Conservation (phyloP, 2,329 filamentous ascomycete genomes). For the Pseudogymnoascus sp. region DNA sequence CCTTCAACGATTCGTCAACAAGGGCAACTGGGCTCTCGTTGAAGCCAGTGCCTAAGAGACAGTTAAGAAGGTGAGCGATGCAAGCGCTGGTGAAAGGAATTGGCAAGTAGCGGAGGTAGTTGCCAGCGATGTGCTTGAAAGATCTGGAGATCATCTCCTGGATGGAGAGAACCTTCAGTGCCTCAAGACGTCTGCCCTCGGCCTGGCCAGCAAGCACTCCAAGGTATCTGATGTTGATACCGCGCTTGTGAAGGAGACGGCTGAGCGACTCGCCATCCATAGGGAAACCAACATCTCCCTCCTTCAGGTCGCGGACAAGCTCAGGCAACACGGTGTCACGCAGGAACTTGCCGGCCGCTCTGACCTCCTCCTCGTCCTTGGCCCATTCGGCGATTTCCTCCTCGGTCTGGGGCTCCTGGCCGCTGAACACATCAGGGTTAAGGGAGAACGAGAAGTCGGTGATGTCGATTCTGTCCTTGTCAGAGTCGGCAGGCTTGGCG, state of each 20-base stretch:
- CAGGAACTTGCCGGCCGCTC: slow-evolving; percentile 73
- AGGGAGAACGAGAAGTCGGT: slow-evolving; percentile 80
- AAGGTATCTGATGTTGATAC: slow-evolving; percentile 95
- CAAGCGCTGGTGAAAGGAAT: slow-evolving; percentile 73
- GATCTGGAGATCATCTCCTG: slow-evolving; percentile 94
- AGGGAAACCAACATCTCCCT: slow-evolving; percentile 91
- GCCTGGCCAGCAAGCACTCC: slow-evolving; percentile 70
- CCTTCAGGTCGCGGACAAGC: slow-evolving; percentile 76
- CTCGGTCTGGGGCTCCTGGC: slow-evolving; percentile 80
- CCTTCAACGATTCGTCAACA: slow-evolving; percentile 64
- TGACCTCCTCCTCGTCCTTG: slow-evolving; percentile 82
- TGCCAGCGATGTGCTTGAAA: slow-evolving; percentile 86
- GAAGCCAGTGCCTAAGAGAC: slow-evolving; percentile 69
- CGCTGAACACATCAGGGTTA: slow-evolving; percentile 93
- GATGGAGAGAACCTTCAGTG: slow-evolving; percentile 67
- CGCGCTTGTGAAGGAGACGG: slow-evolving; percentile 85
- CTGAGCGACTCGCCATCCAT: slow-evolving; percentile 96
- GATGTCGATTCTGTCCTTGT: slow-evolving; percentile 67
- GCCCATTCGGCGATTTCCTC: slow-evolving; percentile 80
- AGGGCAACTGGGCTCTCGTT: slow-evolving; percentile 75
- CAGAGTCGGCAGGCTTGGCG: slow-evolving; percentile 23
- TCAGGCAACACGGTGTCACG: slow-evolving; percentile 73
- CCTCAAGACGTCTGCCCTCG: slow-evolving; percentile 64
- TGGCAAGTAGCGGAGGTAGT: slow-evolving; percentile 72
- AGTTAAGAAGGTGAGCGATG: slow-evolving; percentile 85